Base-by-base conservation (phyloP, 176 grass and related monocot genomes). In the Aegilops bicornis region DNA sequence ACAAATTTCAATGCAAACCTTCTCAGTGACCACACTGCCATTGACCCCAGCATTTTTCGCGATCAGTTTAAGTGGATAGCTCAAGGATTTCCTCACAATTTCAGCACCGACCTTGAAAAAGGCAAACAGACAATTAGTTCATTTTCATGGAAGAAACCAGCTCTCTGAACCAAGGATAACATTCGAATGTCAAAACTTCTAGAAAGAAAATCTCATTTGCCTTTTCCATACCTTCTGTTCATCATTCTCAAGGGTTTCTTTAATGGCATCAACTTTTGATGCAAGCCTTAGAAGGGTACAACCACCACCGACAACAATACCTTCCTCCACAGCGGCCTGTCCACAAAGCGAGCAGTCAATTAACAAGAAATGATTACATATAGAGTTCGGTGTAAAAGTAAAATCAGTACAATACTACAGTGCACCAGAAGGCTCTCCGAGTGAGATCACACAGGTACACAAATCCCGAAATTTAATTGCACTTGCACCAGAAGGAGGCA, bases 41-140 rank as follows among this genome's bases (percentile, higher is more conserved):
- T 98, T 98, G 16, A 96, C 93, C 77, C 96, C 96, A 39, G 93
- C 93, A 83, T 98, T 98, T 81, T 98, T 98, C 0, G 92, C 96
- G 58, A 98, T 98, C 79, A 98, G 64, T 81, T 98, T 96, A 58
- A 98, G 88, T 47, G 96, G 96, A 61, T 98, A 98, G 62, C 91
- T 94, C 90, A 98, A 94, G 69, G 93, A 92, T 79, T 92, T 94
- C 88, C 81, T 85, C 7, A 98, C 96, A 58, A 98, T 98, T 45
- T 94, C 96, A 71, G 96, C 96, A 0, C 96, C 96, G 19, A 98
- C 93, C 96, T 98, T 72, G 19, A 64, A 68, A 68, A 47, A 79
- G 81, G 16, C 1, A 24, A 72, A 48, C 15, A 5, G 7, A 64
- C 1, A 43, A 54, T 73, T 58, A 69, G 48, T 76, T 78, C 17